Evolutionary conservation across 805 yeast genomes (phyloP), one percentile per base, ranked within the genome.

Genomic region (Tetrapisispora taiwanensis): DNA sequence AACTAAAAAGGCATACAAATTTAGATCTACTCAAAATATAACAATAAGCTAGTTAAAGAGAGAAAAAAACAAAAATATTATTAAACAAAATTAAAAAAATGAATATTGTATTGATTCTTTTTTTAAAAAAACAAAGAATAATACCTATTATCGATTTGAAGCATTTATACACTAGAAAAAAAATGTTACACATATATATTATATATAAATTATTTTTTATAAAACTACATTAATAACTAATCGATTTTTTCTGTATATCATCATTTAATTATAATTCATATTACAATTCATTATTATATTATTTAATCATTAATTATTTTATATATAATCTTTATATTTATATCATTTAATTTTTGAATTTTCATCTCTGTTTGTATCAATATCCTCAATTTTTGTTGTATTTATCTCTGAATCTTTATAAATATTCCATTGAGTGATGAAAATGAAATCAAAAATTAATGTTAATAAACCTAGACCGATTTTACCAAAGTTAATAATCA

Each of bases 381-480:
- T 36, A 1, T 10, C 30, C 12, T 36, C 17, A n/a, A 14, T 24
- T 15, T 36, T 36, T 2, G 30, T n/a, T 3, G 8, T 14, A 24
- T n/a, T 26, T 15, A 5, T 14, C 14, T 27, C 40, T 17, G 40
- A 30, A 13, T 30, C n/a, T 18, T 52, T 45, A 37, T 59, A 60
- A 12, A 52, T 18, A 13, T 51, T 35, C 68, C 71, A 68, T 47
- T 69, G 73, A 20, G 65, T 62, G 19, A 69, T 47, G 40, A 66
- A 69, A 10, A 68, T 55, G 19, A 58, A 44, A 46, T 67, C 68
- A 51, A 69, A 69, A 38, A 60, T 44, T 30, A 69, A 42, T 1
- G 73, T 68, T 3, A 68, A 67, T 32, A 63, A 43, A 27, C 71
- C 66, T 14, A 69, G 49, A 1, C 70, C 70, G 15, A 69, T 50